Base-by-base conservation (phyloP, 2,329 filamentous ascomycete species). In the Aspergillus persii region DNA sequence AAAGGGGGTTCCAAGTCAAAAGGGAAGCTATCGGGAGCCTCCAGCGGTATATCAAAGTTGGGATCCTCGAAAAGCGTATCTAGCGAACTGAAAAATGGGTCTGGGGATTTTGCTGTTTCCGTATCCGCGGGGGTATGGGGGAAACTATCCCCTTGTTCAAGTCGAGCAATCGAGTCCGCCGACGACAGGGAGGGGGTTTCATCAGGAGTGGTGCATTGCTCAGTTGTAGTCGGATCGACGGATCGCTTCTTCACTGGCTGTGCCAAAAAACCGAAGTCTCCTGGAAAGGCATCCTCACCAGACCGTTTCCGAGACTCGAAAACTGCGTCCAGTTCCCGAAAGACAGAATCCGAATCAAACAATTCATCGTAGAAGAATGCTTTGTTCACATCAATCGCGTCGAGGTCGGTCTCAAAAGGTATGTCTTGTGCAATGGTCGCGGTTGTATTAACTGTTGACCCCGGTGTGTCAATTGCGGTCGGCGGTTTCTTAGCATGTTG, bases 251-350 rank as follows among this genome's bases (percentile, higher is more conserved):
- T 70, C 29, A 60, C 64, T 23, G 60, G 56, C n/a, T 53, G 57
- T 18, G 49, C 49, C 60, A 55, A 64, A n/a, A 53, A 23, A 11
- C 58, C 51, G 18, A 56, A 53, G 9, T 67, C 67, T 31, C 54
- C 60, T 9, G 50, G 15, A 33, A 69, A 69, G 6, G 67, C 64
- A 23, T 68, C 63, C 15, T 68, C 65, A 12, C 62, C 61, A 23
- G 58, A 44, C 23, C 69, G 68, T 56, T 73, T 72, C 39, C 58
- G 63, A 44, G 65, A 63, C 9, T n/a, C 41, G 3, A 64, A 62
- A 9, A 53, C 50, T 8, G 58, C 53, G 30, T 63, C 57, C 26
- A 69, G 55, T n/a, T 67, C 63, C 12, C 63, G 62, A 3, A 68
- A 26, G 15, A 61, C 57, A 48, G 63, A 53, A 11, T 62, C 62